These are phyloP conservation scores for Globisporangium middletonii DNA, from an alignment of 352 stramenopile species.

Conservation along the genomic window DNA sequence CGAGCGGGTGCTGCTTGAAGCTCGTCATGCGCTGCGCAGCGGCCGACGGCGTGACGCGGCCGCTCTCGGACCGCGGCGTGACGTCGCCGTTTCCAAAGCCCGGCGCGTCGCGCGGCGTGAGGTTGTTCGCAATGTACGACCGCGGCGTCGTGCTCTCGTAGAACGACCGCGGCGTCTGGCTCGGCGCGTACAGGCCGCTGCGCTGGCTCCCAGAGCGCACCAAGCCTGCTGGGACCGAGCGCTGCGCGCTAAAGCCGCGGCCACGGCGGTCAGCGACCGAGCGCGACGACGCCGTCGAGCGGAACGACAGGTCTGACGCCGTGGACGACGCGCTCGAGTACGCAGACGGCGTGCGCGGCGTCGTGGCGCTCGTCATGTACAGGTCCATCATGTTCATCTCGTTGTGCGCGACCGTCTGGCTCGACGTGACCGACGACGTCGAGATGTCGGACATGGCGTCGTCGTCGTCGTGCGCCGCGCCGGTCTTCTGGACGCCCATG, in stretches of 20 bases:
- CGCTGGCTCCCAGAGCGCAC: constrained; percentile 10
- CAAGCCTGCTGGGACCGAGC: neutral
- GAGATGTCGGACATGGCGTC: constrained; percentile 73
- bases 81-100: constrained; percentile 28
- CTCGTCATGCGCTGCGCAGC: constrained; percentile 54
- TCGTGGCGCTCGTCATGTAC: constrained; percentile 48
- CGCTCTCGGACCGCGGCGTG: constrained; percentile 37
- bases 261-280: constrained; percentile 41
- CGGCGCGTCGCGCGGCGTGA: constrained; percentile 34
- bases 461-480: constrained; percentile 8
- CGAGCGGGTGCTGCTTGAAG: constrained; percentile 62
- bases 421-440: constrained; percentile 71
- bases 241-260: constrained; percentile 12
- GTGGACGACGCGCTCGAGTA: constrained; percentile 67
- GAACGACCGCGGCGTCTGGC: constrained; percentile 26
- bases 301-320: constrained; percentile 75
- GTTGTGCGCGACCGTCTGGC: constrained; percentile 73
- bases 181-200: constrained; percentile 8
- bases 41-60: constrained; percentile 25
- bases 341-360: constrained; percentile 56
- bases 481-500: constrained; percentile 73
- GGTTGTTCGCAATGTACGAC: constrained; percentile 69
- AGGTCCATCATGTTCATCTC: constrained; percentile 85
- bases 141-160: constrained; percentile 63
- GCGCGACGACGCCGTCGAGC: constrained; percentile 59